A percentile compares a stretch with the other conserved stretches of the same genome.
phyloP scores from a whole-genome alignment of 495 filamentous ascomycete genomes.

The Tuber indicum region DNA sequence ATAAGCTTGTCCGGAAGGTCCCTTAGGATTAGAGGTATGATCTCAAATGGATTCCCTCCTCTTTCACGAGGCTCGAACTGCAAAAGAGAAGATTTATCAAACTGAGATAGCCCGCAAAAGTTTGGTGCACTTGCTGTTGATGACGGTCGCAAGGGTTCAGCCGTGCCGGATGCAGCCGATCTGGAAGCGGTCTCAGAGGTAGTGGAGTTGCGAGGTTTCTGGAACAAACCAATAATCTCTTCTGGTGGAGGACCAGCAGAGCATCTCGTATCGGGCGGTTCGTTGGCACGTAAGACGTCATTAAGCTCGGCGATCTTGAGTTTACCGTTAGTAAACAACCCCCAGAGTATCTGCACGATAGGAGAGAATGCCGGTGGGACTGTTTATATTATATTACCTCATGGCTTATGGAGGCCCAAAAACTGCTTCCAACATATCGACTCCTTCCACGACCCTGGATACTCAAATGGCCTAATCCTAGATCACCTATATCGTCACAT shows the following conservation, averaged over 20 bases:
- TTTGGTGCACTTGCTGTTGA: slow-evolving; percentile 1
- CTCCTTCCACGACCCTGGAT: slow-evolving; percentile 71
- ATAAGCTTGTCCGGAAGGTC: slow-evolving; percentile 17
- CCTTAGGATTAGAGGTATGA: slow-evolving; percentile 19
- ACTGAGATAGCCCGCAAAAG: slow-evolving; percentile 3
- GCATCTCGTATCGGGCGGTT: neutral
- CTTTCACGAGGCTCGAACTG: slow-evolving; percentile 27
- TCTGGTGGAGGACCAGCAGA: neutral
- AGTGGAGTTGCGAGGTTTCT: neutral
- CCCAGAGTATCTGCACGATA: neutral
- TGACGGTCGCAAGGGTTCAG: slow-evolving; percentile 27
- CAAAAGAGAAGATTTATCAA: slow-evolving; percentile 26
- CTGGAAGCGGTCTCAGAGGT: neutral
- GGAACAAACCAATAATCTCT: neutral
- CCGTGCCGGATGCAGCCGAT: neutral
- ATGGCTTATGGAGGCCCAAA: slow-evolving; percentile 83
- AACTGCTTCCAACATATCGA: slow-evolving; percentile 79
- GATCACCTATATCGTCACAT: slow-evolving; percentile 48
- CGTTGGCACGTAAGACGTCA: slow-evolving; percentile 16
- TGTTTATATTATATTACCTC: slow-evolving; percentile 53
- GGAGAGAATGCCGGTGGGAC: neutral
- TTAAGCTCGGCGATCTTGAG: slow-evolving; percentile 38
- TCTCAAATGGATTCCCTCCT: slow-evolving; percentile 12
- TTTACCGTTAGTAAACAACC: slow-evolving; percentile 8
- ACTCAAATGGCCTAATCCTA: slow-evolving; percentile 73